phyloP scores from a whole-genome alignment of 2,329 filamentous ascomycete genomes.

The Epichloe brachyelytri region DNA sequence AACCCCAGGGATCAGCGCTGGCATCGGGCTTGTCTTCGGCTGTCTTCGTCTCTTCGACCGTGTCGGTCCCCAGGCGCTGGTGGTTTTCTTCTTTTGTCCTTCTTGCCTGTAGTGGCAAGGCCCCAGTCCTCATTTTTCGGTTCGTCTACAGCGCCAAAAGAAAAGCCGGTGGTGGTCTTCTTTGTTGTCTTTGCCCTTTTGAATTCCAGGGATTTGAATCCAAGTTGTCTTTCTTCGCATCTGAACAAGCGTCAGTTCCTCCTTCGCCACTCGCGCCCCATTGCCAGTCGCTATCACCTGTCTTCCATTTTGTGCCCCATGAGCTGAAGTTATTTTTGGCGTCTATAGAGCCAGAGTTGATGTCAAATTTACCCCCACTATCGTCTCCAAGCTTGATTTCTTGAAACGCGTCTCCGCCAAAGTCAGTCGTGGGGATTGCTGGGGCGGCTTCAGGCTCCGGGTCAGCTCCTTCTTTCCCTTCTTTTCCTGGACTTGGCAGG shows the following conservation, averaged over 20 bases:
- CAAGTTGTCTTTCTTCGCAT: conserved; percentile 27
- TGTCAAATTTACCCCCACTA: conserved; percentile 40
- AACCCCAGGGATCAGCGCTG: conserved; percentile 21
- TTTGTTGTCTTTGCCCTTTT: conserved; percentile 38
- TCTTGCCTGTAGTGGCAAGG: conserved; percentile 23
- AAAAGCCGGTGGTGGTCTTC: conserved; percentile 30
- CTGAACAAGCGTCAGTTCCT: conserved; percentile 17
- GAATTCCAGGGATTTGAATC: conserved; percentile 38
- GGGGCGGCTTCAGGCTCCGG: conserved; percentile 17
- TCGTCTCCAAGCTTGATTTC: conserved; percentile 56
- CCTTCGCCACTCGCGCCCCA: conserved; percentile 22
- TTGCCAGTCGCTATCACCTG: conserved; percentile 34
- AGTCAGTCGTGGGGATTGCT: conserved; percentile 20
- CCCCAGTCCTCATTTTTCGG: conserved; percentile 20
- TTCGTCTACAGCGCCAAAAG: conserved; percentile 35
- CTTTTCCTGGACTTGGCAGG: conserved; percentile 28
- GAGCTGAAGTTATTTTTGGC: conserved; percentile 35
- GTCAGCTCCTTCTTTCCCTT: conserved; percentile 17
- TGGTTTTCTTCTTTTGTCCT: conserved; percentile 30
- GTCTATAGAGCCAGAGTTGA: conserved; percentile 37
- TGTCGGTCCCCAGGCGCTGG: conserved; percentile 22
- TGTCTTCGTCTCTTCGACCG: conserved; percentile 21
- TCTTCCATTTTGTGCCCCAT: conserved; percentile 49
- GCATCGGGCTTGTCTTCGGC: conserved; percentile 13
- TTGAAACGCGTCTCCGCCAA: conserved; percentile 43